A percentile compares a stretch with the other conserved stretches of the same genome.
Conservation (phyloP, 495 filamentous ascomycete species). For the Geoglossum glabrum region DNA sequence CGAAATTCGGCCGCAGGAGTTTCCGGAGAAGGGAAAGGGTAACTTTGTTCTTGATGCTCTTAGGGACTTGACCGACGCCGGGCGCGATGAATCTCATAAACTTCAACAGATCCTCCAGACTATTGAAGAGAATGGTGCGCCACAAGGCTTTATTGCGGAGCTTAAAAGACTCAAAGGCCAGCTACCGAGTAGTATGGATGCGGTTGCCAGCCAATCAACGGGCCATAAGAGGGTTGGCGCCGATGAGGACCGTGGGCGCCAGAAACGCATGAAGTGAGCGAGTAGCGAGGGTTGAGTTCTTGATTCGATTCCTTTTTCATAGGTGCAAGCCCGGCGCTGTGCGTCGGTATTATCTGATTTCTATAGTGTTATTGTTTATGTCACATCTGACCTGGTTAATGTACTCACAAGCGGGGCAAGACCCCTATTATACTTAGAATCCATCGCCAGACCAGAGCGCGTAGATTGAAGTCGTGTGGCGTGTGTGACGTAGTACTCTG, state of each 20-base stretch:
- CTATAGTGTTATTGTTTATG: no score
- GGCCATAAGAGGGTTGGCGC: not conserved
- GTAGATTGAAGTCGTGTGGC: no score
- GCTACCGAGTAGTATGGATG: not conserved
- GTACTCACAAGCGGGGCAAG: no score
- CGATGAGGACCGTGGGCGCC: not conserved
- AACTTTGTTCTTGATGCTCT: conserved; percentile 26
- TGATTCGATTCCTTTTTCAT: not conserved
- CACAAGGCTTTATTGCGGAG: conserved; percentile 18
- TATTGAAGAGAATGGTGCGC: conserved; percentile 23
- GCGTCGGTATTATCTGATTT: conserved; percentile 6
- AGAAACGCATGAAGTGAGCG: not conserved
- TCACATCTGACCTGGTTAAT: no score
- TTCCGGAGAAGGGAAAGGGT: not conserved
- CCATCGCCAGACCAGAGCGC: no score
- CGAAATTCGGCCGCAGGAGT: conserved; percentile 7
- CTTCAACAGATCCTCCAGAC: conserved; percentile 17
- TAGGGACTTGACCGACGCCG: conserved; percentile 18
- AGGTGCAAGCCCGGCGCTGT: conserved; percentile 18
- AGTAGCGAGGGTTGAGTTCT: not conserved
- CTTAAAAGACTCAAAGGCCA: conserved; percentile 13
- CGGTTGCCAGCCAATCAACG: not conserved
- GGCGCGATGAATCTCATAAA: conserved; percentile 15
- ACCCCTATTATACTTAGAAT: no score
- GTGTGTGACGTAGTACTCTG: no score